Evolutionary conservation across 2,329 filamentous ascomycete genomes (phyloP).

Genomic region (Hawksworthiomyces lignivorus): DNA sequence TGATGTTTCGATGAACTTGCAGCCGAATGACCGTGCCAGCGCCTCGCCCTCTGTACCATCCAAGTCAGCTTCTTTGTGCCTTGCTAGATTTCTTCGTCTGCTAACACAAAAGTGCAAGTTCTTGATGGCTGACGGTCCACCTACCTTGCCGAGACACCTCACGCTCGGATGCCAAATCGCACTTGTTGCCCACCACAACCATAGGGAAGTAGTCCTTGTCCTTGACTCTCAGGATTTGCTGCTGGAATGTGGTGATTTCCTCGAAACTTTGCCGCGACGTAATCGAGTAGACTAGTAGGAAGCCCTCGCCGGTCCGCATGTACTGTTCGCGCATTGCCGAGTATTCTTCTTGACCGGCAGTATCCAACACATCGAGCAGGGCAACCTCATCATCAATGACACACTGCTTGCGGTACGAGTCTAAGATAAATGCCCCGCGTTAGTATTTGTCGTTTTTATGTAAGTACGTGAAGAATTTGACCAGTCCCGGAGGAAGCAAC

Average conservation of each 20-base stretch:
- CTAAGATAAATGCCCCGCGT: no score
- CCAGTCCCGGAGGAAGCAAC: no score
- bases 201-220: conserved; percentile 99
- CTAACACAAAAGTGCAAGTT: no score
- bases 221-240: conserved; percentile 97
- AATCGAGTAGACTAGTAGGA: conserved; percentile 96
- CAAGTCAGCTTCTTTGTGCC: no score
- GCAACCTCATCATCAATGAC: conserved; percentile 98
- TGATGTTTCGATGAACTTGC: conserved; percentile 98
- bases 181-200: conserved; percentile 98
- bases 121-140: no score
- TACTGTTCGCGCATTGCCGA: conserved; percentile 99
- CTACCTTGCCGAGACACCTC: conserved; percentile 87
- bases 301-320: conserved; percentile 98
- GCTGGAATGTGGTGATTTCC: conserved; percentile 97
- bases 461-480: no score
- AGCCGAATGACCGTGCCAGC: conserved; percentile 79
- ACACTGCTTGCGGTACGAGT: conserved; percentile 99
- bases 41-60: conserved; percentile 92
- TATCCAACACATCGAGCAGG: conserved; percentile 94
- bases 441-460: no score
- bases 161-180: conserved; percentile 89
- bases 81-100: no score
- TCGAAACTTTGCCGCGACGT: conserved; percentile 96
- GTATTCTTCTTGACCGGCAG: conserved; percentile 97